These are phyloP conservation scores for Tympanopsis confertula DNA, from an alignment of 2,329 filamentous ascomycete genomes.

Conservation along the genomic window DNA sequence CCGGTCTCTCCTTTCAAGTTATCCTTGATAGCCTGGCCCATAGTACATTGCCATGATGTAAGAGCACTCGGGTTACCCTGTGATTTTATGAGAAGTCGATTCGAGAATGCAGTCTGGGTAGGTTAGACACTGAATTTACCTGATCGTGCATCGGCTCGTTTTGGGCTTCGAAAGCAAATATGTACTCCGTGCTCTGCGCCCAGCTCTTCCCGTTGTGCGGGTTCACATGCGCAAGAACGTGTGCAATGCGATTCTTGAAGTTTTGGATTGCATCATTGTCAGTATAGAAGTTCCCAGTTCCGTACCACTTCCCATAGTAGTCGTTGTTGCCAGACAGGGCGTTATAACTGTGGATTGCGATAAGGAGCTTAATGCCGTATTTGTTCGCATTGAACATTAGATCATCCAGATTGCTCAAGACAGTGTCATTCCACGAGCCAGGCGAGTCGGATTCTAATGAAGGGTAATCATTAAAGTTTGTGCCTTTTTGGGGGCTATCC, in stretches of 20 bases:
- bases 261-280: constrained; percentile 4
- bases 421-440: constrained; percentile 6
- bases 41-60: constrained; percentile 10
- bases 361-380: constrained; percentile 7
- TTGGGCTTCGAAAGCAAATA: constrained; percentile 11
- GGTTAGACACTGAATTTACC: constrained; percentile 4
- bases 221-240: constrained; percentile 6
- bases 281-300: constrained; percentile 6
- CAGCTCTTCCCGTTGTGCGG: constrained; percentile 7
- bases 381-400: constrained; percentile 5
- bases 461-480: too few relatives aligned
- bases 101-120: too few relatives aligned
- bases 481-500: too few relatives aligned
- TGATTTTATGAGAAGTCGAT: too few relatives aligned
- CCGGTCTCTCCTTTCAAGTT: constrained; percentile 6
- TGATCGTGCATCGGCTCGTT: constrained; percentile 10
- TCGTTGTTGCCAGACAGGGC: constrained; percentile 4
- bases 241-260: constrained; percentile 6
- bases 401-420: constrained; percentile 6
- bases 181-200: constrained; percentile 9
- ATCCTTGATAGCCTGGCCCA: constrained; percentile 10
- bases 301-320: constrained; percentile 7
- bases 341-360: constrained; percentile 8
- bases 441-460: too few relatives aligned
- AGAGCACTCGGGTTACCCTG: constrained; percentile 8